A percentile compares a stretch with the other conserved stretches of the same genome.
phyloP scores from a whole-genome alignment of 2,329 filamentous ascomycete genomes.

The Aspergillus cejpii region DNA sequence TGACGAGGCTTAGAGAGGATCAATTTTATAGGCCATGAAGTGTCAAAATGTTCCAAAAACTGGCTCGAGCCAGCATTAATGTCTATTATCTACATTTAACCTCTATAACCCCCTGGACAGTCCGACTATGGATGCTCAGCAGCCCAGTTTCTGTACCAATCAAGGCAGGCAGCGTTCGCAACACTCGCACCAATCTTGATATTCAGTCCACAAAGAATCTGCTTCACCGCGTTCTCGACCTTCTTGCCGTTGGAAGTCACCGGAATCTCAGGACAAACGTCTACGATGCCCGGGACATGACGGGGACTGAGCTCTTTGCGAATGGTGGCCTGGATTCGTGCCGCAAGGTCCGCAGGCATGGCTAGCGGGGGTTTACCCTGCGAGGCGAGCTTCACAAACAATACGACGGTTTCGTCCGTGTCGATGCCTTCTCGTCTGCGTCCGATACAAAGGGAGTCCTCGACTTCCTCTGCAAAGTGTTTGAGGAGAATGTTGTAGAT shows the following conservation, averaged over 20 bases:
- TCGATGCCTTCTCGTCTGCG: constrained; percentile 62
- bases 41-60: too few species aligned
- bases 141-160: constrained; percentile 82
- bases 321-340: constrained; percentile 60
- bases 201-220: constrained; percentile 80
- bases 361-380: constrained; percentile 11
- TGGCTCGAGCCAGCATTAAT: background rate
- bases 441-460: constrained; percentile 84
- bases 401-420: constrained; percentile 74
- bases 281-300: constrained; percentile 79
- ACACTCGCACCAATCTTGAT: constrained; percentile 88
- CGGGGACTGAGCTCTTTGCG: constrained; percentile 74
- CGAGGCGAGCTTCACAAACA: constrained; percentile 72
- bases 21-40: background rate
- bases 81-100: too few species aligned
- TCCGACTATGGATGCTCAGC: constrained; percentile 45
- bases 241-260: constrained; percentile 95
- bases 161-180: constrained; percentile 80
- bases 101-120: too few species aligned
- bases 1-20: background rate
- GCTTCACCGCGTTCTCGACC: constrained; percentile 94
- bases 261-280: constrained; percentile 78
- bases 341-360: constrained; percentile 56
- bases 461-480: constrained; percentile 69
- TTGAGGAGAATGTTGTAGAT: constrained; percentile 91